Base-by-base conservation (phyloP, 139 green algal genomes). In the Auxenochlorella protothecoides region DNA sequence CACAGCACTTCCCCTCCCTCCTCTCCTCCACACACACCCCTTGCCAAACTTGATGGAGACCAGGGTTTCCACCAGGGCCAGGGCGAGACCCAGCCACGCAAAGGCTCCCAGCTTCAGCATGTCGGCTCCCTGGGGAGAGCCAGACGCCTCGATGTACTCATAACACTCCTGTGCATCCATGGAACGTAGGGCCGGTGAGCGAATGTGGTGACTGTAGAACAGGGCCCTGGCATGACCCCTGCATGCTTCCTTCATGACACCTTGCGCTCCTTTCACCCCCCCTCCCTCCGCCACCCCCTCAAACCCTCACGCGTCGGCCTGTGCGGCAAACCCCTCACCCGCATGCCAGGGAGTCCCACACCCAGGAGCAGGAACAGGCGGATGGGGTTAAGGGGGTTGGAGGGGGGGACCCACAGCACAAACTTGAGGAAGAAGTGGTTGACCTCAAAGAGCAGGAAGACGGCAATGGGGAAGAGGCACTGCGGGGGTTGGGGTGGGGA, bases 351-450 rank as follows among this genome's bases (percentile, higher is more conserved):
- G 51, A 92, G 79, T 3, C 75, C 82, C 60, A 90, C 68, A 7
- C 83, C 44, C 53, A 85, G 87, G 68, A 87, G 79, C 53, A 95
- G 70, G 51, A 70, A 8, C 51, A 93, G 86, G 61, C 88, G 80
- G 72, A 83, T 83, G 4, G 86, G 92, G 80, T 95, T 96, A 63
- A 95, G 77, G 3, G 84, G 80, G 84, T 96, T 88, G 66, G 72
- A 72, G 63, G 92, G 90, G 9, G 92, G 91, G 4, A 97, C 73
- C 92, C 90, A 97, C 51, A 97, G 85, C 14, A 89, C 69, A 68
- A 81, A 90, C 81, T 97, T 97, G n/a, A 97, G 81, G 79, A 97
- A 97, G 80, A 97, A 97, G n/a, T 85, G 79, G 66, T 96, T 93
- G 13, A 97, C 71, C 74, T 97, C 86, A 9, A 90, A 81, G 12